These are phyloP conservation scores for Malus hybrid DNA, from an alignment of 331 rosid species.

Conservation along the genomic window DNA sequence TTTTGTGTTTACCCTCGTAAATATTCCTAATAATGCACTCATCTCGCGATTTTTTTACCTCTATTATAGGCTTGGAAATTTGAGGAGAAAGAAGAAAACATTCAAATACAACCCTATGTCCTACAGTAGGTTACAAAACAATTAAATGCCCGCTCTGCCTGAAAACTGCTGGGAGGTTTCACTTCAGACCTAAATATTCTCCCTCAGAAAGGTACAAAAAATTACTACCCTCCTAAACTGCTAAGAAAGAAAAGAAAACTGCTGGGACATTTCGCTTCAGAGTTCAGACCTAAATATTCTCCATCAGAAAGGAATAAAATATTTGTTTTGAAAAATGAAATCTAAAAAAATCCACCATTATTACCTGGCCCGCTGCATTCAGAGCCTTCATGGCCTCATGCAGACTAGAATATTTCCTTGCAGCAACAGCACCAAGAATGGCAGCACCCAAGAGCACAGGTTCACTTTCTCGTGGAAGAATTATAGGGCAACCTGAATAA, in stretches of 20 bases:
- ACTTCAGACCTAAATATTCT: background rate
- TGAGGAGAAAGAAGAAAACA: background rate
- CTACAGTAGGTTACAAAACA: background rate
- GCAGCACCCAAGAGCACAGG: conserved; percentile 97
- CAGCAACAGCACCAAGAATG: conserved; percentile 91
- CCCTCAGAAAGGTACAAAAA: background rate
- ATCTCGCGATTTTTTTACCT: background rate
- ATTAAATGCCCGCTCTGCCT: background rate
- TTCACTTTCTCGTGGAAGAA: conserved; percentile 92
- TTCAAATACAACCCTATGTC: background rate
- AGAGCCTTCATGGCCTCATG: conserved; percentile 84
- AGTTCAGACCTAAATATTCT: background rate
- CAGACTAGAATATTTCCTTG: conserved; percentile 56
- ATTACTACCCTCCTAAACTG: no score
- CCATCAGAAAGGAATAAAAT: background rate
- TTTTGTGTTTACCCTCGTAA: background rate
- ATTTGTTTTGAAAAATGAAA: background rate
- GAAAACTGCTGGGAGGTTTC: background rate
- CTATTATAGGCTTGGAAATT: background rate
- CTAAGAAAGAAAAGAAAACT: background rate
- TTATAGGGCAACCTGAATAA: conserved; percentile 72
- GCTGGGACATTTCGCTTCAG: background rate
- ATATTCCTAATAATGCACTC: background rate
- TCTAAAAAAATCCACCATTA: conserved; percentile 13
- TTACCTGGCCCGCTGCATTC: conserved; percentile 86